Evolutionary conservation across 108 stramenopile species (phyloP), one percentile per base, ranked within the genome.

Genomic region (Cyclotella baltica): DNA sequence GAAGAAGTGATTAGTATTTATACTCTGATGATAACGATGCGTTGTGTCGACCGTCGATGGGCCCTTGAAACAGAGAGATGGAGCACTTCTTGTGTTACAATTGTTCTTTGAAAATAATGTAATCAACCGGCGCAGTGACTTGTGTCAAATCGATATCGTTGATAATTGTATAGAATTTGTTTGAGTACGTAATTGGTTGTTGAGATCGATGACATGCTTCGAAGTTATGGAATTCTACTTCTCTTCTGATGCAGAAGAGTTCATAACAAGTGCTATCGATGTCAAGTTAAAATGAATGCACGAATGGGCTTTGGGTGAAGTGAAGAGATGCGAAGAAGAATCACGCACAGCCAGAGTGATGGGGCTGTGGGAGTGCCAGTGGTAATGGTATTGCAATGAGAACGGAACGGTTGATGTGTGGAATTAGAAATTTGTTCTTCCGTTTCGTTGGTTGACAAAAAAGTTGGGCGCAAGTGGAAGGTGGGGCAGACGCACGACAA

Each of bases 41-140:
- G n/a, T n/a, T n/a, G n/a, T n/a, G n/a, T n/a, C n/a, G n/a, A n/a
- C n/a, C n/a, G n/a, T n/a, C n/a, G n/a, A n/a, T n/a, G n/a, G n/a
- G n/a, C n/a, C n/a, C n/a, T n/a, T n/a, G n/a, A n/a, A n/a, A n/a
- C n/a, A n/a, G n/a, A 33, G 34, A 16, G 59, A 11, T 55, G n/a
- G 23, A 61, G 59, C 33, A 15, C 59, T 30, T 31, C 20, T 1
- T n/a, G 33, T n/a, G 59, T 8, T 61, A n/a, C 6, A 33, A 31
- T 61, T 61, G 59, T 33, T 61, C 59, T 64, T 64, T 27, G 63
- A 43, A 43, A 64, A 23, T 64, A 20, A 52, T 23, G 1, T 38
- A 38, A 18, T 64, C 30, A 64, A 38, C 63, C 63, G 22, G 63
- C 63, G 27, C 63, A 64, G 22, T 43, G 36, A 38, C 63, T 64